Evolutionary conservation across 2,329 filamentous ascomycete species (phyloP).

Genomic region (Shiraia sp.): DNA sequence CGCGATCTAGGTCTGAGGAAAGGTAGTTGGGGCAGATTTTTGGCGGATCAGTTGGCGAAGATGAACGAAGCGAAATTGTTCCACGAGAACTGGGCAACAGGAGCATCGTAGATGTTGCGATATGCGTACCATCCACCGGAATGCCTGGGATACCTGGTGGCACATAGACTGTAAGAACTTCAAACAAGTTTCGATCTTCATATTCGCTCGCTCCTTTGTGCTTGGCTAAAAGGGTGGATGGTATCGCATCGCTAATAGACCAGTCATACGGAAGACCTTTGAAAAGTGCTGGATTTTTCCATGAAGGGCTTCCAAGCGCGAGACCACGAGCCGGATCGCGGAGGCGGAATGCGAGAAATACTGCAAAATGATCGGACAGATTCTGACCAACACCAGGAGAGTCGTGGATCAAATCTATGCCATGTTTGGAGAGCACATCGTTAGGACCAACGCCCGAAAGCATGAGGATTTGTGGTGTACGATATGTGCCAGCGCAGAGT

Average conservation of each 20-base stretch:
- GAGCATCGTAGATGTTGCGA: conserved; percentile 12
- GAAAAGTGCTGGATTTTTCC: conserved; percentile 2
- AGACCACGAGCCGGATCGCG: conserved; percentile 2
- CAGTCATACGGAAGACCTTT: conserved; percentile 8
- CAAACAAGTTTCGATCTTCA: background rate
- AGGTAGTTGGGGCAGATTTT: conserved; percentile 14
- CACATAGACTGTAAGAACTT: conserved; percentile 8
- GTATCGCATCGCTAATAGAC: conserved; percentile 4
- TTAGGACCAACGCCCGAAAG: conserved; percentile 20
- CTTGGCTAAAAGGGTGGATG: conserved; percentile 1
- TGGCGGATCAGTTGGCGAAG: conserved; percentile 10
- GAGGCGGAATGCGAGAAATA: conserved; percentile 7
- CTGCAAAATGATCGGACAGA: conserved; percentile 13
- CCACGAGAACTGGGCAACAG: conserved; percentile 19
- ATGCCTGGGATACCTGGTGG: conserved; percentile 12
- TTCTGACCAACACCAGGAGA: conserved; percentile 17
- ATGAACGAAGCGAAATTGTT: conserved; percentile 10
- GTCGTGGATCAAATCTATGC: conserved; percentile 10
- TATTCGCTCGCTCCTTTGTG: background rate
- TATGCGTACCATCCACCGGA: conserved; percentile 19
- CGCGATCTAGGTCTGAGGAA: conserved; percentile 14
- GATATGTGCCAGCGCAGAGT: conserved; percentile 58
- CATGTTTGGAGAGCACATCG: background rate
- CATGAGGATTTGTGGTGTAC: conserved; percentile 58
- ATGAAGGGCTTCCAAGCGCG: conserved; percentile 4